Evolutionary conservation across 768 basidiomycete genomes (phyloP).

Genomic region (Zangia roseola): DNA sequence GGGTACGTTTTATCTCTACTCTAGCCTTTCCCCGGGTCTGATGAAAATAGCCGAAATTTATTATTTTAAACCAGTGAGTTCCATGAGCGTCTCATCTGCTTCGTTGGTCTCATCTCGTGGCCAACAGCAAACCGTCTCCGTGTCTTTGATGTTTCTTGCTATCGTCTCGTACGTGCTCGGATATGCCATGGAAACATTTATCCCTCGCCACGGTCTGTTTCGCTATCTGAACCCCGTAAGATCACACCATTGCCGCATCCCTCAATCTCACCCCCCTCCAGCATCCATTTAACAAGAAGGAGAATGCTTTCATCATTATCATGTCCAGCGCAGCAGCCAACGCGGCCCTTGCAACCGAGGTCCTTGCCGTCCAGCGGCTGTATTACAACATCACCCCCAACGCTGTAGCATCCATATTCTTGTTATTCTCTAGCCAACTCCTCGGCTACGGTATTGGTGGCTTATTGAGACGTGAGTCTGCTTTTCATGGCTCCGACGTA

Average conservation of each 20-base stretch:
- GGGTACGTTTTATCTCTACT: conserved; percentile 29
- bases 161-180: conserved; percentile 51
- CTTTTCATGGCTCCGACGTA: neutral
- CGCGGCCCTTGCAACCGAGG: conserved; percentile 51
- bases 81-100: too few species aligned
- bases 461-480: conserved; percentile 43
- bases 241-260: neutral
- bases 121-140: conserved; percentile 47
- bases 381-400: conserved; percentile 55
- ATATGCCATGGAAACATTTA: conserved; percentile 42
- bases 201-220: conserved; percentile 45
- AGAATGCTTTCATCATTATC: conserved; percentile 56
- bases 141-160: conserved; percentile 56
- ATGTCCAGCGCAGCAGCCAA: conserved; percentile 58
- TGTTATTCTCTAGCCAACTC: conserved; percentile 35
- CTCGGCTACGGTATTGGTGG: conserved; percentile 56
- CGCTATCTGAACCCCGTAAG: conserved; percentile 52
- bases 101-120: neutral
- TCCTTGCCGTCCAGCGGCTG: conserved; percentile 52
- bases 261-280: conserved; percentile 17
- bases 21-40: neutral
- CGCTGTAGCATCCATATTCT: conserved; percentile 43
- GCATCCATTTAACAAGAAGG: conserved; percentile 60
- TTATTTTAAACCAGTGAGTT: conserved; percentile 54
- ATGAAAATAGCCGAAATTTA: conserved; percentile 49